Percentiles rank a stretch among this genome's conserved stretches.
Evolutionary conservation across 257 asterid species (phyloP).

Genomic region (Avicennia marina): DNA sequence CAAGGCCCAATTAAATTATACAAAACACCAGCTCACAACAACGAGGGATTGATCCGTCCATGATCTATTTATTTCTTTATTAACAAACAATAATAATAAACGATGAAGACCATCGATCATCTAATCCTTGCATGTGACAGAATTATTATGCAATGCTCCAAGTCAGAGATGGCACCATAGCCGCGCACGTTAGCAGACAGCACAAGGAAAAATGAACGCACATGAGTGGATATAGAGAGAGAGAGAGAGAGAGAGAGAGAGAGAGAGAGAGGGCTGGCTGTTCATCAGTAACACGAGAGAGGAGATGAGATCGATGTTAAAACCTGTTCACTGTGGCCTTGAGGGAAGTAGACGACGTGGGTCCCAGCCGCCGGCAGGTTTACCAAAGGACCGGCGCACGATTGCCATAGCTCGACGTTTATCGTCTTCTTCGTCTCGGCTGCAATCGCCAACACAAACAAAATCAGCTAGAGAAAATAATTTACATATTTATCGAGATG

Average conservation of each 20-base stretch:
- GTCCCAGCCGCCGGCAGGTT: constrained; percentile 93
- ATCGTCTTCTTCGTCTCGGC: constrained; percentile 72
- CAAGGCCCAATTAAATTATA: constrained; percentile 16
- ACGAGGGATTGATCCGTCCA: constrained; percentile 3
- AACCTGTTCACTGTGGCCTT: constrained; percentile 96
- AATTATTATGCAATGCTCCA: neutral
- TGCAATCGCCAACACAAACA: neutral
- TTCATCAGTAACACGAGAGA: neutral
- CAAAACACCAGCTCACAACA: constrained; percentile 40
- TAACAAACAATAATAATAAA: too few species aligned
- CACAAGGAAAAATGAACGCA: neutral
- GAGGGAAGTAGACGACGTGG: constrained; percentile 94
- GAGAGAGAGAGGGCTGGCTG: neutral
- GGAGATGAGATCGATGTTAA: too few species aligned
- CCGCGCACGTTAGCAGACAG: constrained; percentile 43
- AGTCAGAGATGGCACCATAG: constrained; percentile 17
- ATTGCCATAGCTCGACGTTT: constrained; percentile 86
- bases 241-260: neutral
- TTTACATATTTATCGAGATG: neutral
- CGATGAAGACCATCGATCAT: constrained; percentile 14
- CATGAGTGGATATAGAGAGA: neutral
- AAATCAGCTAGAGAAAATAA: neutral
- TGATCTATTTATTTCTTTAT: neutral
- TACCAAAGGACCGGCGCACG: constrained; percentile 94
- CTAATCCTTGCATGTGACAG: constrained; percentile 42